Evolutionary conservation across 495 filamentous ascomycete species (phyloP).

Genomic region (Trichodelitschia bisporula): DNA sequence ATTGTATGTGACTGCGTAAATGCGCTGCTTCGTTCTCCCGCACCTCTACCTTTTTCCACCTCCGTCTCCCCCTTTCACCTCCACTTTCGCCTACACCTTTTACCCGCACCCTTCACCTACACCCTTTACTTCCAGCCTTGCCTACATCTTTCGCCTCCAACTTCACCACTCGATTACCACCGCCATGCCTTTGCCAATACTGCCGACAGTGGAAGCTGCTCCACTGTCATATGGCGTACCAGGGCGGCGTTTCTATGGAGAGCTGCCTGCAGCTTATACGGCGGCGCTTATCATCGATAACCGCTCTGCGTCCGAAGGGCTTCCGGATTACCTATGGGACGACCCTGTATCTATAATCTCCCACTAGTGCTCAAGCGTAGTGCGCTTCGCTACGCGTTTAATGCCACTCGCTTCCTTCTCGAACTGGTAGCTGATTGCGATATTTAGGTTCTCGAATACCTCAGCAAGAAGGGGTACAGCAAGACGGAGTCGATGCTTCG

Average conservation of each 20-base stretch:
- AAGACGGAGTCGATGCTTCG: conserved; percentile 83
- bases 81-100: background rate
- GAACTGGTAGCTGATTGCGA: background rate
- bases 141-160: no score
- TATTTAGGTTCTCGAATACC: conserved; percentile 72
- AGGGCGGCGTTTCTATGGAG: background rate
- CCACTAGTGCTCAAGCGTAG: background rate
- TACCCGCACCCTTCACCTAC: background rate
- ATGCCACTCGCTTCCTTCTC: background rate
- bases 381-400: conserved; percentile 3
- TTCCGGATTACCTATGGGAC: no score
- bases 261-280: background rate
- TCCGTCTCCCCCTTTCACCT: background rate
- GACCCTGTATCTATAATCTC: background rate
- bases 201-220: no score
- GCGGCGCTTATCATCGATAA: no score
- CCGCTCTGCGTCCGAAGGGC: no score
- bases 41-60: background rate
- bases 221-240: no score
- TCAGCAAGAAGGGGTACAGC: conserved; percentile 86
- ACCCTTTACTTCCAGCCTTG: no score
- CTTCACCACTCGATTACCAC: no score
- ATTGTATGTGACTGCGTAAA: conserved; percentile 39
- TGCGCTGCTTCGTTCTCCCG: background rate
- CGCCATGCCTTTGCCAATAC: no score